phyloP scores from a whole-genome alignment of 129 eudicot genomes.

The Arctium lappa region DNA sequence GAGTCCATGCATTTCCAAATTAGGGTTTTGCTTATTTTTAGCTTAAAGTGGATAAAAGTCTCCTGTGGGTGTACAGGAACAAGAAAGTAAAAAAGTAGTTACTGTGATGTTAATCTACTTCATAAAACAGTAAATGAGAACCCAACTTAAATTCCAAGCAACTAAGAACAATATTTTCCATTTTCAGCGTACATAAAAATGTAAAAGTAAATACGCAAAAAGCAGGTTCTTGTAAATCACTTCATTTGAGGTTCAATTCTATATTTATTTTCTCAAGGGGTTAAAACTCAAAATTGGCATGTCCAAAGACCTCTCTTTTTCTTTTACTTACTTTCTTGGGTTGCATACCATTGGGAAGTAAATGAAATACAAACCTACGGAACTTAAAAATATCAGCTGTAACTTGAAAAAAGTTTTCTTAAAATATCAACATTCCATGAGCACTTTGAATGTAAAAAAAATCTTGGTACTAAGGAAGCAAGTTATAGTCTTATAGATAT shows the following conservation, averaged over 20 bases:
- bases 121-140: slow-evolving; percentile 7
- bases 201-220: no score
- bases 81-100: slow-evolving; percentile 7
- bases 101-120: slow-evolving; percentile 10
- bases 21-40: slow-evolving; percentile 3
- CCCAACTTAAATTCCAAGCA: slow-evolving; percentile 4
- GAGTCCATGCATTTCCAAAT: slow-evolving; percentile 40
- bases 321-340: not conserved
- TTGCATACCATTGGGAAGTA: not conserved
- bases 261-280: not conserved
- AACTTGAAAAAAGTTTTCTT: not conserved
- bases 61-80: slow-evolving; percentile 14
- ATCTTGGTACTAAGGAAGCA: not conserved
- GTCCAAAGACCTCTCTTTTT: not conserved
- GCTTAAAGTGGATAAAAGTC: slow-evolving; percentile 16
- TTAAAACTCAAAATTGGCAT: not conserved
- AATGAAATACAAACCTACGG: not conserved
- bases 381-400: not conserved
- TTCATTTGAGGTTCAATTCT: not conserved
- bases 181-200: not conserved
- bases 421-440: not conserved
- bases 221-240: no score
- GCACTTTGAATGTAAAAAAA: not conserved
- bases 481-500: not conserved
- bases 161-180: not conserved